Percentiles rank a stretch among this genome's conserved stretches.
phyloP scores from a whole-genome alignment of 371 early-diverging fungal species.

The Circinella minor region DNA sequence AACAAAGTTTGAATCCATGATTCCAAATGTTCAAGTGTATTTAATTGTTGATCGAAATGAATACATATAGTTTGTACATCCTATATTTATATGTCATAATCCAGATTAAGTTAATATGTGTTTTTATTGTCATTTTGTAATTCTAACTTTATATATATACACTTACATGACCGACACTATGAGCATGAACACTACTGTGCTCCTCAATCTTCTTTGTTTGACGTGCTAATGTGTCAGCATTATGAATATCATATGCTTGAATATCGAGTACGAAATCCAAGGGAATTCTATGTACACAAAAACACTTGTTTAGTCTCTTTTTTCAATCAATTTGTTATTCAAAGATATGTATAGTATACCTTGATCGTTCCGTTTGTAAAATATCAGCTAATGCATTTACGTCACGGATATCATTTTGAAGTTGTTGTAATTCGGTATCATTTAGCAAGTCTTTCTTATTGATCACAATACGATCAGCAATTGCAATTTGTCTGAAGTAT shows the following conservation, averaged over 20 bases:
- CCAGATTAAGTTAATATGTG: too few relatives aligned
- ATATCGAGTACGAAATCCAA: constrained; percentile 79
- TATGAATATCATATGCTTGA: constrained; percentile 69
- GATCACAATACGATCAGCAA: constrained; percentile 92
- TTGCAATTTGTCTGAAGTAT: constrained; percentile 82
- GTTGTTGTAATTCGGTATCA: constrained; percentile 41
- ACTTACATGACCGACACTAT: constrained; percentile 52
- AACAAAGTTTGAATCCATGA: constrained; percentile 89
- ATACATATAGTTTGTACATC: constrained; percentile 60
- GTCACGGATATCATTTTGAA: constrained; percentile 56
- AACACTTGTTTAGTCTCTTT: too few relatives aligned
- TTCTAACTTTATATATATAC: not conserved
- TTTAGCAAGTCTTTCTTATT: constrained; percentile 92
- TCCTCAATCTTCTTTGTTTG: constrained; percentile 42
- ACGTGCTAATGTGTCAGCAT: constrained; percentile 34
- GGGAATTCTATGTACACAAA: constrained; percentile 53
- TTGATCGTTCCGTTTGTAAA: constrained; percentile 59
- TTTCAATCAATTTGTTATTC: too few relatives aligned
- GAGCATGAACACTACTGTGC: constrained; percentile 33
- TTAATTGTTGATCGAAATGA: constrained; percentile 42
- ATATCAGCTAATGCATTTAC: constrained; percentile 73
- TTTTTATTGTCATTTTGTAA: not conserved
- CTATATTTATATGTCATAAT: constrained; percentile 24
- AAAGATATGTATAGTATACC: constrained; percentile 24
- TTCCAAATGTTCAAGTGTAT: constrained; percentile 61